These are phyloP conservation scores for Meyerozyma sp. DNA, from an alignment of 1,139 yeast species.

Conservation along the genomic window DNA sequence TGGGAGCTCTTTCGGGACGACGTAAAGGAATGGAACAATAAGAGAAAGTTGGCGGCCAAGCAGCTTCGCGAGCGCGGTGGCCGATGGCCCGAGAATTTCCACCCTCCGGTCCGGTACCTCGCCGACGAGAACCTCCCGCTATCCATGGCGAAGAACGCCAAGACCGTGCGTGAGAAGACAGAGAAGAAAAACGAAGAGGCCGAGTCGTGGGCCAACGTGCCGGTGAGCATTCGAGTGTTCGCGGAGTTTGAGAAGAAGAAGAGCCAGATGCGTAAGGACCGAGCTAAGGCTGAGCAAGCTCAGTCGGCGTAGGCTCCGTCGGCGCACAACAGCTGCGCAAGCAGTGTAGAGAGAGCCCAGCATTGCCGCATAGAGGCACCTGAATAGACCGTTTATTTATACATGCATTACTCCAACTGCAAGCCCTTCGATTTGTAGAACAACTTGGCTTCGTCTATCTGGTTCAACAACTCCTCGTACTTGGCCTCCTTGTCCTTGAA, in stretches of 20 bases:
- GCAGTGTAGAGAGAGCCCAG: too few relatives aligned
- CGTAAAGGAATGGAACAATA: conserved; percentile 68
- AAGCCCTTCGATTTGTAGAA: conserved; percentile 57
- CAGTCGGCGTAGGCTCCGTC: too few relatives aligned
- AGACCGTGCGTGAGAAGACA: conserved; percentile 9
- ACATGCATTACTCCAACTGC: conserved; percentile 33
- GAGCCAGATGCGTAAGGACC: conserved; percentile 5
- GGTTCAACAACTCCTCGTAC: conserved; percentile 56
- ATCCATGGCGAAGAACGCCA: conserved; percentile 14
- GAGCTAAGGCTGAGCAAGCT: not conserved
- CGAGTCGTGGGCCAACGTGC: conserved; percentile 63
- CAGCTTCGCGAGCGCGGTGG: conserved; percentile 45
- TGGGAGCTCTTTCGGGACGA: conserved; percentile 94
- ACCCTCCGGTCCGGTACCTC: conserved; percentile 53
- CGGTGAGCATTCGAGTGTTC: conserved; percentile 73
- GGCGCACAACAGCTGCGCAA: too few relatives aligned
- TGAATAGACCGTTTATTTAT: not conserved
- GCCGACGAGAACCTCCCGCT: conserved; percentile 29
- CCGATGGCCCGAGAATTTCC: conserved; percentile 77
- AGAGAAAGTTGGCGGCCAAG: conserved; percentile 58
- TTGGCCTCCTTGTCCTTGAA: conserved; percentile 72
- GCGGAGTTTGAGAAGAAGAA: conserved; percentile 74
- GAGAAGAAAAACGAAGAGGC: conserved; percentile 16
- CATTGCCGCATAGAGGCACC: not conserved
- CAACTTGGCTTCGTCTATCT: conserved; percentile 62